Base-by-base conservation (phyloP, 208 protist species). In the Trypanosoma mega region DNA sequence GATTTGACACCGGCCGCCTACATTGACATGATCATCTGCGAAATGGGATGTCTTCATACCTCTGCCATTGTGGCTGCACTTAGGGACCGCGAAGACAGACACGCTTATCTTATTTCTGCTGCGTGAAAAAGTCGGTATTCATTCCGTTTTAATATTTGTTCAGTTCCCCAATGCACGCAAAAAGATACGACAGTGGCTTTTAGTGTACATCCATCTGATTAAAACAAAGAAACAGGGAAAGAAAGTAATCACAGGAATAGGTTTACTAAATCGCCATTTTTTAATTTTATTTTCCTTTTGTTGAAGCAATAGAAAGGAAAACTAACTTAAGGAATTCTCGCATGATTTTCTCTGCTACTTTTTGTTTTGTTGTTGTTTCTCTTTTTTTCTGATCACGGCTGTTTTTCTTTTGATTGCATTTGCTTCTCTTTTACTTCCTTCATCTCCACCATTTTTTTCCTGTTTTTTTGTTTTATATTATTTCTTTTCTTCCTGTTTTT, bases 21-120 rank as follows among this genome's bases (percentile, higher is more conserved):
- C 52, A 76, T 92, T 44, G 85, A 92, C 47, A 90, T 90, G 82
- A 86, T 92, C 41, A 87, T 92, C 30, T 90, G 85, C 63, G 85
- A 92, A 65, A 87, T 92, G 80, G 82, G 85, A 18, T 90, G 80
- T 63, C 68, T 92, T 36, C 82, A 89, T 66, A 87, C 81, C 2
- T 90, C 82, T 3, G 85, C 82, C 29, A 87, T 92, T 44, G 68
- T 84, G 12, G 82, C 85, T 1, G 85, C 82, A 6, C 80, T 92
- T 26, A 70, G 76, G 49, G 80, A 87, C 31, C 73, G 82, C 31
- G 80, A 92, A 56, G 70, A 76, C 26, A 68, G 78, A n/a, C 77
- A 78, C 44, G 41, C 26, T 54, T 52, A 44, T 68, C 29, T 72
- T 56, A 55, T 76, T 20, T 58, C 61, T 20, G 51, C 67, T 27